Evolutionary conservation across 140 eudicot species (phyloP).

Genomic region (Cichorium intybus): DNA sequence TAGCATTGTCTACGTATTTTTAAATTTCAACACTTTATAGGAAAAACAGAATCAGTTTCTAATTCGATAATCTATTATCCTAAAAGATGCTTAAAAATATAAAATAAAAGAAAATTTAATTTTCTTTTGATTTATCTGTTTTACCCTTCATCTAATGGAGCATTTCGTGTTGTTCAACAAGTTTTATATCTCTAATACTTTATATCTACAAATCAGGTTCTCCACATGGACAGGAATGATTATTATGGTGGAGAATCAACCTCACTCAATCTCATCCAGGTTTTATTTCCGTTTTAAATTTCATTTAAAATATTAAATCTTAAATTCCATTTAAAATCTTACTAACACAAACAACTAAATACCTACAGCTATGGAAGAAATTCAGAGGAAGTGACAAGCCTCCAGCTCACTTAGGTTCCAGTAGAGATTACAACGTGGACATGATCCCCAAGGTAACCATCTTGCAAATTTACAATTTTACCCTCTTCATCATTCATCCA

Average conservation of each 20-base stretch:
- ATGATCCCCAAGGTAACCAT: slow-evolving; percentile 87
- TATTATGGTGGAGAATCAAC: slow-evolving; percentile 97
- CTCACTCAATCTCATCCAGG: slow-evolving; percentile 96
- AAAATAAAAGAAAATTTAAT: not conserved
- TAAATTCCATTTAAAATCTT: not conserved
- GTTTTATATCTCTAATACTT: not conserved
- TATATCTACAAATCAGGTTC: slow-evolving; percentile 47
- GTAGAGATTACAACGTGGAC: slow-evolving; percentile 95
- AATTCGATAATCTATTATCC: not conserved
- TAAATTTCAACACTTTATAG: not conserved
- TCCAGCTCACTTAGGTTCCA: slow-evolving; percentile 89
- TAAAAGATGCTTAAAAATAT: not conserved
- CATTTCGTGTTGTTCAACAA: too few species aligned
- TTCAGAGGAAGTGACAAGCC: slow-evolving; percentile 95
- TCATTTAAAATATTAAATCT: not conserved
- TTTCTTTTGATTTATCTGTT: not conserved
- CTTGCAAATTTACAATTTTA: not conserved
- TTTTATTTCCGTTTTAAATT: slow-evolving; percentile 14
- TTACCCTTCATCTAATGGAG: not conserved
- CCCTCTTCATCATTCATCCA: not conserved
- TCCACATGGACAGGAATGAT: slow-evolving; percentile 98
- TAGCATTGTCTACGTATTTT: not conserved
- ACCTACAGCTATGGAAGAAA: slow-evolving; percentile 81
- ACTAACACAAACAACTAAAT: slow-evolving; percentile 4
- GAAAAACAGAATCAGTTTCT: not conserved